Evolutionary conservation across 1,284 basidiomycete genomes (phyloP).

Genomic region (Leccinum angustisporum): DNA sequence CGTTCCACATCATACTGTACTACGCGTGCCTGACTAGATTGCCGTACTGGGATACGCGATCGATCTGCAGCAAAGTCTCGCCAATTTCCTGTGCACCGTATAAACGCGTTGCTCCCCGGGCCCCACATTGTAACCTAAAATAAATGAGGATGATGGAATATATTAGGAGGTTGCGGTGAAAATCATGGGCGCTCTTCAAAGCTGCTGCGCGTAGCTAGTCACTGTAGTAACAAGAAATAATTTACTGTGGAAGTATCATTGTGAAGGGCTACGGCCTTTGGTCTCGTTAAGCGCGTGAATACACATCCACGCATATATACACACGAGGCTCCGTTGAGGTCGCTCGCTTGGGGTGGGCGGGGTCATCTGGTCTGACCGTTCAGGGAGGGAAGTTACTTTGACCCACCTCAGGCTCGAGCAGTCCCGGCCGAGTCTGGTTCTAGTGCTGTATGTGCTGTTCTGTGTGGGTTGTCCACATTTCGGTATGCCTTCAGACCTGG

Average conservation of each 20-base stretch:
- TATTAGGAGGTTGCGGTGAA: background rate
- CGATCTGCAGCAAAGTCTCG: background rate
- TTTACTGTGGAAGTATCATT: background rate
- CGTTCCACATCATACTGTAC: background rate
- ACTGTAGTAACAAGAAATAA: background rate
- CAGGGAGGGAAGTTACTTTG: background rate
- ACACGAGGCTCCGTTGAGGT: slow-evolving; percentile 14
- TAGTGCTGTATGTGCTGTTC: background rate
- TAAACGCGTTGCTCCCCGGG: background rate
- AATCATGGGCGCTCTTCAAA: background rate
- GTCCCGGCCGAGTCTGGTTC: background rate
- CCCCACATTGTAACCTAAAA: background rate
- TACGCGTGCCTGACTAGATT: background rate
- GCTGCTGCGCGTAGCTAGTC: background rate
- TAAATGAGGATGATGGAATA: background rate
- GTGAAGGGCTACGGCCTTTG: background rate
- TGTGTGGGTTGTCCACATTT: background rate
- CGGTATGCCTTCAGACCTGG: background rate
- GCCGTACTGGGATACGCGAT: background rate
- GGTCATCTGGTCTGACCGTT: background rate
- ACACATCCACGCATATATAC: background rate
- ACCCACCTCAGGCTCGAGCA: slow-evolving; percentile 7
- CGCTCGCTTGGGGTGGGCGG: slow-evolving; percentile 3
- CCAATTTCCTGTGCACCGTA: background rate
- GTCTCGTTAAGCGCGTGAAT: background rate